These are phyloP conservation scores for Meira nashicola DNA, from an alignment of 1,284 basidiomycete species.

Conservation along the genomic window DNA sequence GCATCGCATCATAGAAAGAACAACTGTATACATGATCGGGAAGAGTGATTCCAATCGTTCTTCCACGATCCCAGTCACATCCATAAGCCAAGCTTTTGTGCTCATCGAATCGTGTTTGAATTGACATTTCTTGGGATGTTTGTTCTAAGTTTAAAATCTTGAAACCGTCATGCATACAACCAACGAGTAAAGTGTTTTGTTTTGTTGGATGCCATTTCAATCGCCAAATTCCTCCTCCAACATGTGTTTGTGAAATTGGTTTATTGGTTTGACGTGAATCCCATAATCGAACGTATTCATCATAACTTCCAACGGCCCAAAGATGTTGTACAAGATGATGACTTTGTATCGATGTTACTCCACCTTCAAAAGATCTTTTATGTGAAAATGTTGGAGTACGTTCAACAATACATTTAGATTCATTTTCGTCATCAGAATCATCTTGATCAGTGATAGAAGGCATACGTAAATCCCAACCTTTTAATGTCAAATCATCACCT, in stretches of 20 bases:
- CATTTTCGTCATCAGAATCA: too few species aligned
- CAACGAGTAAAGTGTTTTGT: slow-evolving; percentile 67
- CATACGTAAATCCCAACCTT: slow-evolving; percentile 74
- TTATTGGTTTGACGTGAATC: slow-evolving; percentile 68
- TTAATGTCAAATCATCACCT: slow-evolving; percentile 85
- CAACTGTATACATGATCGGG: slow-evolving; percentile 67
- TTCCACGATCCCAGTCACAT: slow-evolving; percentile 78
- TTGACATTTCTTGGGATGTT: slow-evolving; percentile 22
- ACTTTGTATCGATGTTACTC: slow-evolving; percentile 83
- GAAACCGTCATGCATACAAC: slow-evolving; percentile 96
- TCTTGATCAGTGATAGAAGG: slow-evolving; percentile 6
- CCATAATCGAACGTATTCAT: slow-evolving; percentile 74
- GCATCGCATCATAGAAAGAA: slow-evolving; percentile 88
- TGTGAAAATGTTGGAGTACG: slow-evolving; percentile 66
- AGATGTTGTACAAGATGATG: slow-evolving; percentile 74
- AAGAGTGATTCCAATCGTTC: not conserved
- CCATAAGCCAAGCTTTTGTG: slow-evolving; percentile 89
- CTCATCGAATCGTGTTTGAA: slow-evolving; percentile 64
- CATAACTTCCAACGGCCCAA: slow-evolving; percentile 89
- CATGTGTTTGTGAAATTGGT: slow-evolving; percentile 64
- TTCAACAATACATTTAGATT: not conserved
- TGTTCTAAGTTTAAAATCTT: slow-evolving; percentile 56
- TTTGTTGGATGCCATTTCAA: slow-evolving; percentile 84
- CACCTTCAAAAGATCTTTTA: slow-evolving; percentile 74
- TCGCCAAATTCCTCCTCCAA: slow-evolving; percentile 91